phyloP scores from a whole-genome alignment of 108 stramenopile species.

The Skeletonema tropicum region DNA sequence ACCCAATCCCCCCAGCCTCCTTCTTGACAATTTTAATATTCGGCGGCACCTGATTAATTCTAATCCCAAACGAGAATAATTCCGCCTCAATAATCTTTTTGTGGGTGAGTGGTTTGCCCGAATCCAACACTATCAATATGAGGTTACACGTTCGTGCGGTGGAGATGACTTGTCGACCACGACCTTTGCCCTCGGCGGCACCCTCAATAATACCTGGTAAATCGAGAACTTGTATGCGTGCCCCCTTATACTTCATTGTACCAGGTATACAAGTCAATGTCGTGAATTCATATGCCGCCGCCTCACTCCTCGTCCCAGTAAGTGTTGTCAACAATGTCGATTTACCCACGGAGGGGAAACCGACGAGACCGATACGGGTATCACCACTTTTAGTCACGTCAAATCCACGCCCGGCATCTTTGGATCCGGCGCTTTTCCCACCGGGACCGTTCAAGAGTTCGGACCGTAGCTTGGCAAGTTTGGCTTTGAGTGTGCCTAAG shows the following conservation, averaged over 20 bases:
- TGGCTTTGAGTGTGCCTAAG: constrained; percentile 97
- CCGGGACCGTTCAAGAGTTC: constrained; percentile 84
- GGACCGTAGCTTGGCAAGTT: constrained; percentile 89
- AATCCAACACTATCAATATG: constrained; percentile 94
- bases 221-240: constrained; percentile 98
- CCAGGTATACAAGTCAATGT: constrained; percentile 99
- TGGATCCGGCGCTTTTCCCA: constrained; percentile 87
- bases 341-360: constrained; percentile 99
- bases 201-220: constrained; percentile 99
- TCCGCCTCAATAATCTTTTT: constrained; percentile 97
- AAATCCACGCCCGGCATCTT: constrained; percentile 95
- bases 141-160: constrained; percentile 97
- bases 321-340: constrained; percentile 93
- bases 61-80: constrained; percentile 96
- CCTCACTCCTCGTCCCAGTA: constrained; percentile 94
- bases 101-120: constrained; percentile 95
- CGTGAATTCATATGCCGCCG: constrained; percentile 98
- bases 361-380: constrained; percentile 95
- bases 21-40: constrained; percentile 92
- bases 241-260: constrained; percentile 97
- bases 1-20: constrained; percentile 94
- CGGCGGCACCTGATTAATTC: constrained; percentile 96
- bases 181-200: constrained; percentile 97
- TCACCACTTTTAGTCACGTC: constrained; percentile 97
- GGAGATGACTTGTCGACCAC: constrained; percentile 95